These are phyloP conservation scores for Epichloe scottii DNA, from an alignment of 2,329 filamentous ascomycete genomes.

Conservation along the genomic window DNA sequence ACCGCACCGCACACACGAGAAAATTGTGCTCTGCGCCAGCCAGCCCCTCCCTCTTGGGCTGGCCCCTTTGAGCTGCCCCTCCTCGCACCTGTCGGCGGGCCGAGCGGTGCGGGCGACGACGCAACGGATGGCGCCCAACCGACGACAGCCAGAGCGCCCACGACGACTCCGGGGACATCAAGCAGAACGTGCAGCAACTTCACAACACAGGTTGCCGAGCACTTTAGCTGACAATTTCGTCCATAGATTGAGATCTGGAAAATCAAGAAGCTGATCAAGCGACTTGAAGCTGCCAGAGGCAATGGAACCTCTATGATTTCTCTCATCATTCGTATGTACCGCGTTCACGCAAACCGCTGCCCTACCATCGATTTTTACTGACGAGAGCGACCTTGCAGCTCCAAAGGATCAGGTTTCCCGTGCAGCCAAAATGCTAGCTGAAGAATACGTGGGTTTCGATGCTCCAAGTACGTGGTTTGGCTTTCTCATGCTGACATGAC, in stretches of 20 bases:
- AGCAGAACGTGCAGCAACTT: neutral
- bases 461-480: constrained; percentile 28
- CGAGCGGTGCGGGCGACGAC: neutral
- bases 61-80: constrained; percentile 11
- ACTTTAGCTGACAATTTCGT: constrained; percentile 5
- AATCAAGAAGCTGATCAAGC: constrained; percentile 99
- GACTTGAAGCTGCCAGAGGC: constrained; percentile 88
- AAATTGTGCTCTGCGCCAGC: constrained; percentile 9
- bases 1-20: neutral
- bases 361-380: constrained; percentile 1
- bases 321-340: constrained; percentile 79
- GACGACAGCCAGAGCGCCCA: neutral
- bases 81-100: constrained; percentile 6
- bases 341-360: neutral
- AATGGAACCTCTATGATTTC: constrained; percentile 99
- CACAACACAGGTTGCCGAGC: neutral
- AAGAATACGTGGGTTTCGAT: constrained; percentile 73
- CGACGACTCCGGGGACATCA: neutral
- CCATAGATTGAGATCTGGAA: constrained; percentile 71
- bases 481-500: constrained; percentile 24
- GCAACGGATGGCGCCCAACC: neutral
- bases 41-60: constrained; percentile 1
- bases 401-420: constrained; percentile 97
- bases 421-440: constrained; percentile 98
- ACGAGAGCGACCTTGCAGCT: constrained; percentile 35